These are phyloP conservation scores for Trichoderma koningii DNA, from an alignment of 2,329 filamentous ascomycete genomes.

Conservation along the genomic window DNA sequence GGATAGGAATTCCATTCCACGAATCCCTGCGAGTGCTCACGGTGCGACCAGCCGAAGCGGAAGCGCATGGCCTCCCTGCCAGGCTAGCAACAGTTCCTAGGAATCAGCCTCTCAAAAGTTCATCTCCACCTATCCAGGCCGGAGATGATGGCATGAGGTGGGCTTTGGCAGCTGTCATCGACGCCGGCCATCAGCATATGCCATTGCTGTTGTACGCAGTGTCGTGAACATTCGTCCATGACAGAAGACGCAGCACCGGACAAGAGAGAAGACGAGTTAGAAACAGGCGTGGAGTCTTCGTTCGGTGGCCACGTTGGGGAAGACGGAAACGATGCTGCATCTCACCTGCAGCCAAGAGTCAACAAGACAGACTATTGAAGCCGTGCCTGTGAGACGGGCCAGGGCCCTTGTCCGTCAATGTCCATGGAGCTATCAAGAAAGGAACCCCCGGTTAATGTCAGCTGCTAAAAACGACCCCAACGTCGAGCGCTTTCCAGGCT, in stretches of 20 bases:
- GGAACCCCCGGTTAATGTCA: conserved; percentile 3
- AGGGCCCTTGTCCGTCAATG: background rate
- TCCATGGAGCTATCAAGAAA: background rate
- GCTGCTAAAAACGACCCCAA: background rate
- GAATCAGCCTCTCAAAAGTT: background rate
- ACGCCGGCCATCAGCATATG: background rate
- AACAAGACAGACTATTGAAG: background rate
- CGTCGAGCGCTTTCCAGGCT: background rate
- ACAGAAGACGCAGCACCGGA: background rate
- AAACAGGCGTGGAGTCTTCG: background rate
- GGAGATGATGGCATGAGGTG: conserved; percentile 35
- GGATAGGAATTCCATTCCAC: background rate
- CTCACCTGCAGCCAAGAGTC: background rate
- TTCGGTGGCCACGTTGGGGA: background rate
- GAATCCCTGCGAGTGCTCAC: background rate
- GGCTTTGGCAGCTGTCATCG: background rate
- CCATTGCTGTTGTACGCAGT: background rate
- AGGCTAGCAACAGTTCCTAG: background rate
- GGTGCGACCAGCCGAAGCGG: conserved; percentile 25
- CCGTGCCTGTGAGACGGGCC: conserved; percentile 3
- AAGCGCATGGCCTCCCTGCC: conserved; percentile 15
- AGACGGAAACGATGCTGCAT: background rate
- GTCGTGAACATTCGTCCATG: background rate
- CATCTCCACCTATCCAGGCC: conserved; percentile 36
- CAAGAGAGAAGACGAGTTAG: background rate